These are phyloP conservation scores for Priceomyces fermenticarens DNA, from an alignment of 805 yeast species.

Conservation along the genomic window DNA sequence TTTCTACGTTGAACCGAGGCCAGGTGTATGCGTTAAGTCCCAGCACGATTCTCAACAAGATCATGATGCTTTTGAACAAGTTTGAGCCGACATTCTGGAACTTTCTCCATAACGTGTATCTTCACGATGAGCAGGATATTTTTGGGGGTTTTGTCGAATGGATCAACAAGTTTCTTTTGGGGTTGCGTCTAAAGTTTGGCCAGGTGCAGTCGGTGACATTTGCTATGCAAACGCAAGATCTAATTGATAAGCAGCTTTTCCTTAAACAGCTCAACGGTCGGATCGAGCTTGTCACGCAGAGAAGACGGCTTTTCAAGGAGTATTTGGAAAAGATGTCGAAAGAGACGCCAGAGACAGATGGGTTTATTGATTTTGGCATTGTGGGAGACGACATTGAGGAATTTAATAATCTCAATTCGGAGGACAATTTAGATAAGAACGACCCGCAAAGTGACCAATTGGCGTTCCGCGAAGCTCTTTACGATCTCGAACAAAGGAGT, in stretches of 20 bases:
- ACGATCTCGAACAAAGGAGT: slow-evolving; percentile 12
- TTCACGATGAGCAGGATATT: slow-evolving; percentile 67
- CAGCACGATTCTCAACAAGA: slow-evolving; percentile 62
- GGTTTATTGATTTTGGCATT: slow-evolving; percentile 33
- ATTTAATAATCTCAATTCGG: slow-evolving; percentile 29
- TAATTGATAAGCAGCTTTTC: slow-evolving; percentile 31
- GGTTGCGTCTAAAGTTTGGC: slow-evolving; percentile 60
- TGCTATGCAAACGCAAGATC: slow-evolving; percentile 31
- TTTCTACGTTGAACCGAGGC: slow-evolving; percentile 56
- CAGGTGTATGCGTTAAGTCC: slow-evolving; percentile 46
- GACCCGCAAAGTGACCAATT: slow-evolving; percentile 10
- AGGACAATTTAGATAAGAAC: slow-evolving; percentile 10
- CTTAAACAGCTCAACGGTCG: slow-evolving; percentile 38
- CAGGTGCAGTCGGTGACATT: slow-evolving; percentile 39
- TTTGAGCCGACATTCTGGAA: slow-evolving; percentile 72
- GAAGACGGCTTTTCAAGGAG: slow-evolving; percentile 37
- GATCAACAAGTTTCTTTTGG: slow-evolving; percentile 64
- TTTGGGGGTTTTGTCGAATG: slow-evolving; percentile 72
- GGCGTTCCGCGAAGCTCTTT: slow-evolving; percentile 9
- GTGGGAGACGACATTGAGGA: slow-evolving; percentile 41
- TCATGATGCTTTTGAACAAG: slow-evolving; percentile 62
- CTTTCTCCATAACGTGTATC: slow-evolving; percentile 78
- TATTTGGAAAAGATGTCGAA: slow-evolving; percentile 24
- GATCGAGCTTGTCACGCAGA: slow-evolving; percentile 33
- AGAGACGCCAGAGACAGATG: slow-evolving; percentile 22